Conservation (phyloP, 352 stramenopile genomes). For the Pythium biforme region DNA sequence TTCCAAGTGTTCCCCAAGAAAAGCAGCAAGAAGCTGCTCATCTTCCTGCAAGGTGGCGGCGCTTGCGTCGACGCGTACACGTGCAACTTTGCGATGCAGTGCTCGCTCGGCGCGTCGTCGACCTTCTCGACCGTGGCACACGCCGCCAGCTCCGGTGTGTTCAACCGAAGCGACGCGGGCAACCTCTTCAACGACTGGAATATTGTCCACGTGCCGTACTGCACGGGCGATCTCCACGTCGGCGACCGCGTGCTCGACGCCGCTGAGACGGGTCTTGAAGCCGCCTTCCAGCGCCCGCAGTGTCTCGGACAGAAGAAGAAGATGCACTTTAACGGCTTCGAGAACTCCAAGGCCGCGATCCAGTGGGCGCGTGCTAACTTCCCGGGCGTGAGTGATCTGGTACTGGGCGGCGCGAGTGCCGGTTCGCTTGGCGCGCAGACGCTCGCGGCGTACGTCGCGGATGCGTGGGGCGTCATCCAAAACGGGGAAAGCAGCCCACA, state of each 20-base stretch:
- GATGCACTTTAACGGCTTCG: constrained; percentile 22
- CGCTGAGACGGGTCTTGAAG: constrained; percentile 36
- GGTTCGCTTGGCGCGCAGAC: constrained; percentile 49
- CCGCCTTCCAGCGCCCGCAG: constrained; percentile 35
- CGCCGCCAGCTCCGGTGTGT: neutral
- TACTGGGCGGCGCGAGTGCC: constrained; percentile 28
- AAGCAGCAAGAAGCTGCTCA: constrained; percentile 48
- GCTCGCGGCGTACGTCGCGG: constrained; percentile 41
- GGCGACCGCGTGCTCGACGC: constrained; percentile 33
- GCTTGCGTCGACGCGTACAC: constrained; percentile 53
- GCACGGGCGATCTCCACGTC: constrained; percentile 64
- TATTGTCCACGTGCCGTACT: constrained; percentile 59
- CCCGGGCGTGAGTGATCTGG: constrained; percentile 19
- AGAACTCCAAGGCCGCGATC: constrained; percentile 19
- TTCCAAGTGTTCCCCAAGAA: constrained; percentile 61
- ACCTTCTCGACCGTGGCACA: neutral
- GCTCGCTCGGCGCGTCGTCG: constrained; percentile 26
- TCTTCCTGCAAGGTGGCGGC: constrained; percentile 61
- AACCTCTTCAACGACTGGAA: neutral
- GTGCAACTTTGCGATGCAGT: constrained; percentile 59
- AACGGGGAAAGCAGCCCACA: constrained; percentile 39
- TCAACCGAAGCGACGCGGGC: neutral
- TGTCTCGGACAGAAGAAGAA: constrained; percentile 48
- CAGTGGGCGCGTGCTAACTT: constrained; percentile 24
- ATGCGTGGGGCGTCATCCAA: constrained; percentile 47